Percentiles rank a stretch among this genome's conserved stretches.
phyloP scores from a whole-genome alignment of 2,329 filamentous ascomycete species.

The Verticillium klebahnii region DNA sequence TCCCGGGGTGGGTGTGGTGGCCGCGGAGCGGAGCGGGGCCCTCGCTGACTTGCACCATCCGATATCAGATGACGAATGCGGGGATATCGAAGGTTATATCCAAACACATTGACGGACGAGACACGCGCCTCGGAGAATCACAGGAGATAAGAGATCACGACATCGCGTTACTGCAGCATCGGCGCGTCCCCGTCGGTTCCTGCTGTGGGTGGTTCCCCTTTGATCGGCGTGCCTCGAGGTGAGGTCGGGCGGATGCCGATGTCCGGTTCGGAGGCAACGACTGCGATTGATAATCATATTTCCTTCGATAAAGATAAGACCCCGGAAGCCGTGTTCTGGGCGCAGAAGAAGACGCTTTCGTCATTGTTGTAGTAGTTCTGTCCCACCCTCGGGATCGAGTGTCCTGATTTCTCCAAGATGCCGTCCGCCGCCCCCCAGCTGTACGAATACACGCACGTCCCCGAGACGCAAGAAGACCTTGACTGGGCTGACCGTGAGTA shows the following conservation, averaged over 20 bases:
- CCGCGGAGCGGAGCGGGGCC: not conserved
- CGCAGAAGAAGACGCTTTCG: not conserved
- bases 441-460: conserved; percentile 28
- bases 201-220: not conserved
- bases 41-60: conserved; percentile 9
- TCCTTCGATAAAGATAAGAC: not conserved
- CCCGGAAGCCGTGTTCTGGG: not conserved
- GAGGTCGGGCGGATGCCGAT: not conserved
- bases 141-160: not conserved
- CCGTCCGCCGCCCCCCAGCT: conserved; percentile 23
- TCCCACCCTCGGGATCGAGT: too few relatives aligned
- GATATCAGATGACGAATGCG: conserved; percentile 12
- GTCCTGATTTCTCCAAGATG: conserved; percentile 15
- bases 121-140: not conserved
- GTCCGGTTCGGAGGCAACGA: not conserved
- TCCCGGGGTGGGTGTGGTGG: not conserved
- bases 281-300: not conserved
- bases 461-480: conserved; percentile 28
- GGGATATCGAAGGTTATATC: conserved; percentile 6
- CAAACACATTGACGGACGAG: conserved; percentile 2
- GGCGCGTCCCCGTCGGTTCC: not conserved
- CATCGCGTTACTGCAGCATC: not conserved
- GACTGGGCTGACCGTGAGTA: conserved; percentile 31
- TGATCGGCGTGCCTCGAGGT: not conserved
- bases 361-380: not conserved